A percentile compares a stretch with the other conserved stretches of the same genome.
Evolutionary conservation across 164 flowering plant species (phyloP).

Genomic region (Echeveria elegans): DNA sequence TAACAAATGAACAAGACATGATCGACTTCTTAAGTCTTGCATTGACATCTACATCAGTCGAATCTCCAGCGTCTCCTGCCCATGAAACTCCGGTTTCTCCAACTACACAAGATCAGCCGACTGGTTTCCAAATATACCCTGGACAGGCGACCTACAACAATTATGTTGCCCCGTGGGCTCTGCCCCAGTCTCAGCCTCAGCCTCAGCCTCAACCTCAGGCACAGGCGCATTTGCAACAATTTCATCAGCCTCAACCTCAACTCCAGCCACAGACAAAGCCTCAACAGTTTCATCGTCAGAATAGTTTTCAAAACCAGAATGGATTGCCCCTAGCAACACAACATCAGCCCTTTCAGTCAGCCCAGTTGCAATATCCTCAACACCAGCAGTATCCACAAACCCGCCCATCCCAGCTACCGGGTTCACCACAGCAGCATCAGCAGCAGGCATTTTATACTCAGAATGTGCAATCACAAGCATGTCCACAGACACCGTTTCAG

Average conservation of each 20-base stretch:
- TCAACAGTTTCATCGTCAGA: constrained; percentile 5
- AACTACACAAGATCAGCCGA: constrained; percentile 18
- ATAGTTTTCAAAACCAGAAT: not conserved
- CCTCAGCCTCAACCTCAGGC: constrained; percentile 19
- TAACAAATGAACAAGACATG: not conserved
- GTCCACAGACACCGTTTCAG: constrained; percentile 8
- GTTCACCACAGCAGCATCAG: not conserved
- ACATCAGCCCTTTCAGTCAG: not conserved
- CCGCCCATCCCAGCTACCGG: not conserved
- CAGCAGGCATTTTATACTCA: constrained; percentile 12
- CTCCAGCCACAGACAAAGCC: too few species aligned
- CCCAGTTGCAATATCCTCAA: not conserved
- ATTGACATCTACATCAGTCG: not conserved
- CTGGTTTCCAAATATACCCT: constrained; percentile 15
- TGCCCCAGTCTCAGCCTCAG: constrained; percentile 17
- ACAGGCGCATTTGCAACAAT: constrained; percentile 1
- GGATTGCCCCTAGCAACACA: not conserved
- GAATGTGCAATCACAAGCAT: not conserved
- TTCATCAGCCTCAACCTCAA: constrained; percentile 11
- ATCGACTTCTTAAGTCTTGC: not conserved
- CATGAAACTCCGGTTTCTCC: not conserved
- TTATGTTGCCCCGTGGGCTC: constrained; percentile 18
- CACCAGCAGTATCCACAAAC: not conserved
- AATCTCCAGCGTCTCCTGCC: not conserved
- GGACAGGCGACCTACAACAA: not conserved